These are phyloP conservation scores for Gracilaria gracilis DNA, from an alignment of 23 red algal species.

Conservation along the genomic window DNA sequence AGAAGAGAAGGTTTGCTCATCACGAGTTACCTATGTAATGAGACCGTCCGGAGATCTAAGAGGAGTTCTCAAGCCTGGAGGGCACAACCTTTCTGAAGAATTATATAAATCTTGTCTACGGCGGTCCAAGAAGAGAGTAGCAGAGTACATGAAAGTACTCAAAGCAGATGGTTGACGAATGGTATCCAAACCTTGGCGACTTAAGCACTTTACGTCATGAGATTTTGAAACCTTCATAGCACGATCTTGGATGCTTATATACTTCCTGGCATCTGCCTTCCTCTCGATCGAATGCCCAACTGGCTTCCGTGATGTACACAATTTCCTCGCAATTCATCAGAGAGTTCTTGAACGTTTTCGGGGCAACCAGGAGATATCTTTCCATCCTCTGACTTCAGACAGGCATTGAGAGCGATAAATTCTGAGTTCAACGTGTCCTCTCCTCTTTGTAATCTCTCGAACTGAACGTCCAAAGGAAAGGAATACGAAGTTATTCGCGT, in stretches of 20 bases:
- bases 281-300: constrained; percentile 26
- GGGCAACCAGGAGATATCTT: constrained; percentile 48
- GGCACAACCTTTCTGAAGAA: constrained; percentile 23
- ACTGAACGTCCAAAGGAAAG: constrained; percentile 80
- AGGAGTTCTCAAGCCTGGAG: constrained; percentile 62
- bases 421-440: not conserved
- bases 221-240: not conserved
- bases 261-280: constrained; percentile 30
- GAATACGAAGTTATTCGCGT: constrained; percentile 71
- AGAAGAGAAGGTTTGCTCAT: constrained; percentile 54
- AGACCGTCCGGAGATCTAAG: constrained; percentile 44
- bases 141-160: constrained; percentile 39
- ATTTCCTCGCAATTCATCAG: constrained; percentile 53
- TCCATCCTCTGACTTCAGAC: constrained; percentile 2
- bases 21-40: constrained; percentile 58
- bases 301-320: constrained; percentile 78
- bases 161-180: not conserved
- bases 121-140: constrained; percentile 11
- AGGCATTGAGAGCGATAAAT: constrained; percentile 73
- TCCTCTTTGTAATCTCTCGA: constrained; percentile 60
- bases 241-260: not conserved
- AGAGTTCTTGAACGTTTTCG: constrained; percentile 62
- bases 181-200: not conserved
- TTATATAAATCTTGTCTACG: constrained; percentile 34
- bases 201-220: not conserved